Percentiles rank a stretch among this genome's conserved stretches.
Evolutionary conservation across 441 rosid genomes (phyloP).

Genomic region (Daphne laureola): DNA sequence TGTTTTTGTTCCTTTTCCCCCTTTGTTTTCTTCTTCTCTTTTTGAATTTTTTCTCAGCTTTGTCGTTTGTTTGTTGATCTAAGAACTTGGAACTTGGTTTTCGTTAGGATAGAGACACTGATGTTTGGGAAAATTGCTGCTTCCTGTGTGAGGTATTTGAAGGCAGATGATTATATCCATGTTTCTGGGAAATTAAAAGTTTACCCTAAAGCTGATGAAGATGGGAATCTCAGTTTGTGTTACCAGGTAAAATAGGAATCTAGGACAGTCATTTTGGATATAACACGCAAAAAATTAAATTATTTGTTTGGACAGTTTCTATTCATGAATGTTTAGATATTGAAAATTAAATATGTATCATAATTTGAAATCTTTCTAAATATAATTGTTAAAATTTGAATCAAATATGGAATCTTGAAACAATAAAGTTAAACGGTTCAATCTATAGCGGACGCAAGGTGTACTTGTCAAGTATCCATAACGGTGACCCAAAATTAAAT

Average conservation of each 20-base stretch:
- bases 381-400: no score
- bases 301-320: no score
- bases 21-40: background rate
- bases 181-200: slow-evolving; percentile 48
- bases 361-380: no score
- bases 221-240: slow-evolving; percentile 17
- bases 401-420: no score
- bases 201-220: slow-evolving; percentile 13
- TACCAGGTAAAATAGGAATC: slow-evolving; percentile 31
- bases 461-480: no score
- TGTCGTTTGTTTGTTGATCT: background rate
- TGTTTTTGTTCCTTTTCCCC: background rate
- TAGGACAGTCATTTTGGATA: no score
- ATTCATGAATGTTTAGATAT: no score
- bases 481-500: no score
- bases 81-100: background rate
- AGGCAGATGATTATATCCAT: slow-evolving; percentile 44
- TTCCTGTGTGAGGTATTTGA: slow-evolving; percentile 41
- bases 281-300: no score
- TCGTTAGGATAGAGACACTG: slow-evolving; percentile 36
- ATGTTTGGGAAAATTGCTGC: slow-evolving; percentile 44
- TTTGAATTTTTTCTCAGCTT: background rate
- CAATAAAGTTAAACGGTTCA: no score
- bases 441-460: no score
- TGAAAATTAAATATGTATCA: no score